Conservation (phyloP, 1,284 basidiomycete species). For the Ceratobasidium sp. region DNA sequence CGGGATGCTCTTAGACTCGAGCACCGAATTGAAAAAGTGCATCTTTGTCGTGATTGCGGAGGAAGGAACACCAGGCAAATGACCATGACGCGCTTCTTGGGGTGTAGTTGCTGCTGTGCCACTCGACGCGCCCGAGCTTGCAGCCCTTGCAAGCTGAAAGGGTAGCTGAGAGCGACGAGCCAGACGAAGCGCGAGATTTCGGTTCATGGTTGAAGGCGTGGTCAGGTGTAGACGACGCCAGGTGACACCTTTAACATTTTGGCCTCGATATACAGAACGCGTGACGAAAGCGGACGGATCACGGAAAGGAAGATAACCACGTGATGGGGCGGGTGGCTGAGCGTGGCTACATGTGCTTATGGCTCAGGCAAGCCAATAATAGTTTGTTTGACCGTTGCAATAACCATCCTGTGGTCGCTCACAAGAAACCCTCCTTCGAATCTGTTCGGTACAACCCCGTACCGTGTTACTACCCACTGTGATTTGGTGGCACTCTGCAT, state of each 20-base stretch:
- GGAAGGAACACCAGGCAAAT: constrained; percentile 62
- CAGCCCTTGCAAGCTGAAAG: not conserved
- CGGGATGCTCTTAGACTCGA: constrained; percentile 68
- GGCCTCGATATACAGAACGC: not conserved
- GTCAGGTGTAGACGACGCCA: constrained; percentile 1
- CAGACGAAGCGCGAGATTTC: constrained; percentile 19
- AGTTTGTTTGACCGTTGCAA: constrained; percentile 23
- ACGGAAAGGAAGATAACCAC: not conserved
- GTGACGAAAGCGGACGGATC: constrained; percentile 33
- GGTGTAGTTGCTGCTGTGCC: constrained; percentile 21
- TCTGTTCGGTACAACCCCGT: constrained; percentile 24
- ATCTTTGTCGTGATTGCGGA: constrained; percentile 71
- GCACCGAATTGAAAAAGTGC: constrained; percentile 78
- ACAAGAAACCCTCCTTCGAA: constrained; percentile 32
- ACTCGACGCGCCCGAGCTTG: not conserved
- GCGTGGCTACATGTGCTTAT: constrained; percentile 15
- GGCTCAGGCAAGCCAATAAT: constrained; percentile 21
- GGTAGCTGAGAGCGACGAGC: constrained; percentile 33
- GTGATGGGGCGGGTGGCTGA: not conserved
- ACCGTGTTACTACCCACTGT: constrained; percentile 22
- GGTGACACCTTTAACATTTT: not conserved
- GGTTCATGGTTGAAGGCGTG: constrained; percentile 18
- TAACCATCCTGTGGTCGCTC: constrained; percentile 31
- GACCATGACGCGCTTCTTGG: constrained; percentile 48
- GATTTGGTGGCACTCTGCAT: not conserved